A percentile compares a stretch with the other conserved stretches of the same genome.
phyloP scores from a whole-genome alignment of 768 basidiomycete species.

The Phlebiopsis flavidoalba region DNA sequence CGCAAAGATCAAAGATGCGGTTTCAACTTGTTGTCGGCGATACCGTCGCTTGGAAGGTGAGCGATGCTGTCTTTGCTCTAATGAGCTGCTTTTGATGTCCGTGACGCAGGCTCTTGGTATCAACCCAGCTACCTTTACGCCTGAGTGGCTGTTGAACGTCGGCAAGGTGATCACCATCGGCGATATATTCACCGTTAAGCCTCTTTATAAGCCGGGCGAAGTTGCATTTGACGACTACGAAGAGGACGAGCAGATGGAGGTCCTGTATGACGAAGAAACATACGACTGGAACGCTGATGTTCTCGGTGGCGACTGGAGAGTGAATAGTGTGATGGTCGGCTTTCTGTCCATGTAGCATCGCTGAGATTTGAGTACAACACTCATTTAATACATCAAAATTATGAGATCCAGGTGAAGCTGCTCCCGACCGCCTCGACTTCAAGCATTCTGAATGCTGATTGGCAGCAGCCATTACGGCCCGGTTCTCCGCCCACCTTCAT shows the following conservation, averaged over 20 bases:
- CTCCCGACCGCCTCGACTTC: background rate
- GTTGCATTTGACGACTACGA: conserved; percentile 25
- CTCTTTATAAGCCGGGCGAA: conserved; percentile 7
- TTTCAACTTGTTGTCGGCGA: conserved; percentile 16
- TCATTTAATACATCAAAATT: no score
- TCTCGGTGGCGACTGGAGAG: conserved; percentile 25
- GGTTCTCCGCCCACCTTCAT: background rate
- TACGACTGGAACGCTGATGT: conserved; percentile 26
- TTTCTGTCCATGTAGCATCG: background rate
- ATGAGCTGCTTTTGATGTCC: background rate
- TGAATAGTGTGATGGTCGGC: background rate
- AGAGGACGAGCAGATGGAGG: conserved; percentile 14
- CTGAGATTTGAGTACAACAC: background rate
- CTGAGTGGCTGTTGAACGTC: conserved; percentile 49
- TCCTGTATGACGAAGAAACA: conserved; percentile 18
- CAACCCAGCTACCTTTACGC: conserved; percentile 53
- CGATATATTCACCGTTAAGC: conserved; percentile 15
- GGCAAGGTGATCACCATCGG: conserved; percentile 31
- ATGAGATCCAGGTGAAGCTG: background rate
- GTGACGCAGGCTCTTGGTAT: conserved; percentile 47
- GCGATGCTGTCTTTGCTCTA: background rate
- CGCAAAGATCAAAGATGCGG: conserved; percentile 12
- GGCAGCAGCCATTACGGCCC: background rate
- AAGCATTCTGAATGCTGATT: background rate
- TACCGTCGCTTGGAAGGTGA: conserved; percentile 31